These are phyloP conservation scores for Suillus subalutaceus DNA, from an alignment of 768 basidiomycete genomes.

Conservation along the genomic window DNA sequence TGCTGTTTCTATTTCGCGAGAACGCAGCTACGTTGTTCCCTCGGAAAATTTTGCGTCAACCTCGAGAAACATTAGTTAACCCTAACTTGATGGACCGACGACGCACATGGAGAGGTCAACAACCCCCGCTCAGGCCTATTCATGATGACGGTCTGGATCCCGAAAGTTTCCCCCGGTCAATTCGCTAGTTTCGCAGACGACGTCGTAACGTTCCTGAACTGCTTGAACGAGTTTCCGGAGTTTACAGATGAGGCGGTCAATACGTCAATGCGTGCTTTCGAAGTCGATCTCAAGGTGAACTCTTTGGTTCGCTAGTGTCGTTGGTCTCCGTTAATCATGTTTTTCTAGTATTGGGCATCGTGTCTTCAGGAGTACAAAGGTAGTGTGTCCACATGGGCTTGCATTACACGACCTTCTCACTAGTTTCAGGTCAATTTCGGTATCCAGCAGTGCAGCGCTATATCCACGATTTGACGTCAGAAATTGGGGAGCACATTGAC, in stretches of 20 bases:
- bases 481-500: conserved; percentile 58
- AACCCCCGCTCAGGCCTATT: conserved; percentile 40
- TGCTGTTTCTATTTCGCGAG: conserved; percentile 53
- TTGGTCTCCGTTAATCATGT: conserved; percentile 12
- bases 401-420: conserved; percentile 1
- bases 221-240: conserved; percentile 59
- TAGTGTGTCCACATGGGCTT: conserved; percentile 18
- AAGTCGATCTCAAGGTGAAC: conserved; percentile 53
- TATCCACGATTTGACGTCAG: conserved; percentile 52
- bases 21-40: conserved; percentile 62
- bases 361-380: conserved; percentile 52
- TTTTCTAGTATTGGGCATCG: conserved; percentile 53
- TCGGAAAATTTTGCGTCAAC: conserved; percentile 44
- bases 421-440: conserved; percentile 47
- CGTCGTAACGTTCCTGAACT: conserved; percentile 53
- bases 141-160: conserved; percentile 47
- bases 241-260: conserved; percentile 57
- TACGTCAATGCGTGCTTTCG: conserved; percentile 49
- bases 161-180: conserved; percentile 52
- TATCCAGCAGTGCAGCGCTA: conserved; percentile 57
- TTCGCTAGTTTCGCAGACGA: conserved; percentile 50
- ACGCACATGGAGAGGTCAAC: conserved; percentile 35
- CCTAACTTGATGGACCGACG: conserved; percentile 37
- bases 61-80: conserved; percentile 41
- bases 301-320: background rate